A percentile compares a stretch with the other conserved stretches of the same genome.
These are phyloP conservation scores for Zygoascus meyerae DNA, from an alignment of 1,139 yeast species.

Conservation along the genomic window DNA sequence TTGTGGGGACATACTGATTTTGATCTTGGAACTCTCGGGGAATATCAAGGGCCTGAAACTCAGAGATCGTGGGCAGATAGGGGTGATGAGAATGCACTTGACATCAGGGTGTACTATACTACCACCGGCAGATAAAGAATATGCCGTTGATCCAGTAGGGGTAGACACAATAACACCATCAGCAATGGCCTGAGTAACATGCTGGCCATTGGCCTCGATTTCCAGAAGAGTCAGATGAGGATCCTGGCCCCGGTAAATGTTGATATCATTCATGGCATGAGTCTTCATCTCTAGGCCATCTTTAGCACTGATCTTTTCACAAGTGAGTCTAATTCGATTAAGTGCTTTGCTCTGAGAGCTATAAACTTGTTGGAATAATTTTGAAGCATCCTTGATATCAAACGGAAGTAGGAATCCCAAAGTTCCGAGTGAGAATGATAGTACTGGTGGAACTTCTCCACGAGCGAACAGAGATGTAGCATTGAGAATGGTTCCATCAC, in stretches of 20 bases:
- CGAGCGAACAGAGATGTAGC: constrained; percentile 56
- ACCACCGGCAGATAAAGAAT: constrained; percentile 85
- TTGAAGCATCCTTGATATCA: constrained; percentile 52
- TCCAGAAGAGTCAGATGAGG: constrained; percentile 83
- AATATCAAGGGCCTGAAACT: constrained; percentile 81
- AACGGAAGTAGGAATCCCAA: constrained; percentile 87
- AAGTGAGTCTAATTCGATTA: constrained; percentile 70
- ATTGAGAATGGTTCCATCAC: constrained; percentile 88
- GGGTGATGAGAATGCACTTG: constrained; percentile 74
- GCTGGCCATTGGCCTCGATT: constrained; percentile 72
- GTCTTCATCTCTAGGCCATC: constrained; percentile 14
- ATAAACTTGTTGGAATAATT: constrained; percentile 62
- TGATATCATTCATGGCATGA: constrained; percentile 90
- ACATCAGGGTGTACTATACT: constrained; percentile 88
- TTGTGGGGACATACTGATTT: constrained; percentile 46
- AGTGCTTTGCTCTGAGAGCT: constrained; percentile 63
- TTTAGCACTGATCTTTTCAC: constrained; percentile 38
- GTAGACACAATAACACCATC: constrained; percentile 84
- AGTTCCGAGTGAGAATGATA: constrained; percentile 87
- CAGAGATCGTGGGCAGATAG: constrained; percentile 89
- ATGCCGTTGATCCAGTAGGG: constrained; percentile 95
- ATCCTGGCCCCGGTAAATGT: constrained; percentile 79
- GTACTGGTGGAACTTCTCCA: constrained; percentile 67
- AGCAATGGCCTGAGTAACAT: constrained; percentile 82
- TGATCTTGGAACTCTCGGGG: constrained; percentile 66